Evolutionary conservation across 768 basidiomycete genomes (phyloP), one percentile per base, ranked within the genome.

Genomic region (Mycena venus): DNA sequence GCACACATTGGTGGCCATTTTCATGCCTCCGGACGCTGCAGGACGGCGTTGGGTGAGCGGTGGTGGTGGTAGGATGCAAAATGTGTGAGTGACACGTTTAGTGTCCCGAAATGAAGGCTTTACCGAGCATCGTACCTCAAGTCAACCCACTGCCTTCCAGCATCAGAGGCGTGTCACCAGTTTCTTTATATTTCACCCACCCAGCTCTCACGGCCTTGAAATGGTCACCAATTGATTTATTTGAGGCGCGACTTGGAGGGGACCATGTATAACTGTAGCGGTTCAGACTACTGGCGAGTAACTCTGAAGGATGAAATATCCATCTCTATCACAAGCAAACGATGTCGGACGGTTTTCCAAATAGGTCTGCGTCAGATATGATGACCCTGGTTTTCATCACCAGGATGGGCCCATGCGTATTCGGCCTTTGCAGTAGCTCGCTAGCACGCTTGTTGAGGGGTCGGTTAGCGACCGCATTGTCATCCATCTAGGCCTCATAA

Each of bases 401-500:
- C 12, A 74, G 62, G 42, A 77, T 77, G 15, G 76, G 38, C n/a
- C 78, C 78, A 58, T 68, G 34, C 21, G 68, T 68, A 27, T 73
- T 40, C 2, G 69, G 72, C 51, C 72, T 64, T n/a, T 53, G 59
- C 29, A 79, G 64, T 12, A 77, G 27, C 27, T 32, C 21, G 23
- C 65, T 62, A 7, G 78, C 78, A 15, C 78, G 72, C 29, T 49
- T n/a, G 44, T 78, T 79, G 21, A 79, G 27, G 17, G 67, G 67
- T 2, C 40, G 55, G 23, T 14, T n/a, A 11, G 21, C 61, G 40
- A 53, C 19, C 8, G 79, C 78, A 32, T 27, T 51, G 53, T 77
- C 76, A 51, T 78, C 79, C 76, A 78, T 74, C 55, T 71, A 76
- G 10, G 72, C 72, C 44, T 80, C 79, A 53, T 77, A 80, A 47